phyloP scores from a whole-genome alignment of 2,329 filamentous ascomycete species.

The Chaetomium globosum region DNA sequence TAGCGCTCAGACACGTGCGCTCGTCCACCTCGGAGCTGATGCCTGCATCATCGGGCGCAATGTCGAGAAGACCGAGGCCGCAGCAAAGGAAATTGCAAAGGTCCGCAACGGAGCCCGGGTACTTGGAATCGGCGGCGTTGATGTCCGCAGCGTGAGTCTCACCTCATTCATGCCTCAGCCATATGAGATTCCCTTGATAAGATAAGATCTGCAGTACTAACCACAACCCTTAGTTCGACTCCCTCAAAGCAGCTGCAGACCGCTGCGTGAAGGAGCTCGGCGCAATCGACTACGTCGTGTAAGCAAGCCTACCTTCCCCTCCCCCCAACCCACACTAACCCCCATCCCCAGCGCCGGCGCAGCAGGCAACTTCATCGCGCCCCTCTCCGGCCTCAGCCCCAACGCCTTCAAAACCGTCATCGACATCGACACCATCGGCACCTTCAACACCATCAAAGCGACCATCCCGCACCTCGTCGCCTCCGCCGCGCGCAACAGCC shows the following conservation, averaged over 20 bases:
- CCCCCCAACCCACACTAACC: constrained; percentile 8
- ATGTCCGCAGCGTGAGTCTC: constrained; percentile 69
- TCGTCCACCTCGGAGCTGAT: constrained; percentile 88
- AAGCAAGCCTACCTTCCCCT: constrained; percentile 45
- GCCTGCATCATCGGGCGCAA: constrained; percentile 94
- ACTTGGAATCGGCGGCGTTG: constrained; percentile 77
- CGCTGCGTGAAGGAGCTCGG: constrained; percentile 81
- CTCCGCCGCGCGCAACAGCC: constrained; percentile 65
- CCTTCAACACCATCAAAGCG: constrained; percentile 92
- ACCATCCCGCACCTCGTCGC: constrained; percentile 78
- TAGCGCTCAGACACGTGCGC: constrained; percentile 86
- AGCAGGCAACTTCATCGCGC: constrained; percentile 91
- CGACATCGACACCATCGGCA: constrained; percentile 92
- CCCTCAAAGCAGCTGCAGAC: constrained; percentile 73
- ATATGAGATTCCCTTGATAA: not conserved
- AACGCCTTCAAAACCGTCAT: constrained; percentile 96
- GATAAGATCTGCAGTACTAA: not conserved
- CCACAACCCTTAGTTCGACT: constrained; percentile 53
- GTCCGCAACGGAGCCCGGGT: constrained; percentile 79
- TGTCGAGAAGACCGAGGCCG: constrained; percentile 79
- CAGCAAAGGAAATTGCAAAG: constrained; percentile 79
- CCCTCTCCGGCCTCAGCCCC: constrained; percentile 75
- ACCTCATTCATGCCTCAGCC: too few species aligned
- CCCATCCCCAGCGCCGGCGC: constrained; percentile 71
- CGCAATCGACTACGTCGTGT: constrained; percentile 91